phyloP scores from a whole-genome alignment of 2,329 filamentous ascomycete species.

The Stachybotrys chlorohalonatus region DNA sequence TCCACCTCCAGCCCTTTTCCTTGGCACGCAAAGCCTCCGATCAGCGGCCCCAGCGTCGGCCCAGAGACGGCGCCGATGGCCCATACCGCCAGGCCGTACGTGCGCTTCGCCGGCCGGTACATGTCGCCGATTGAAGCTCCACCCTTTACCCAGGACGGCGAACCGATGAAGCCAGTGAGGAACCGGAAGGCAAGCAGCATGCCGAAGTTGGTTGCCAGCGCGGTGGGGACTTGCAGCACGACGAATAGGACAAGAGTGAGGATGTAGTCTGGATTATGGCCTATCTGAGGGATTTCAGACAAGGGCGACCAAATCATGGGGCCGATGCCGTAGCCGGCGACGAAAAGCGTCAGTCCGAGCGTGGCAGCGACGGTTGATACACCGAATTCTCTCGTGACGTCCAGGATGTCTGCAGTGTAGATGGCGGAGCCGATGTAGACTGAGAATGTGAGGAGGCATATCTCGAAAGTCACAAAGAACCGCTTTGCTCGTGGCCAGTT shows the following conservation, averaged over 20 bases:
- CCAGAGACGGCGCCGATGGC: conserved; percentile 10
- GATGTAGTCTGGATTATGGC: conserved; percentile 49
- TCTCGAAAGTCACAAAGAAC: conserved; percentile 2
- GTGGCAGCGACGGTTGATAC: conserved; percentile 1
- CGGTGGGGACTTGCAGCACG: conserved; percentile 42
- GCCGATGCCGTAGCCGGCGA: conserved; percentile 13
- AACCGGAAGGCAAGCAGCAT: conserved; percentile 43
- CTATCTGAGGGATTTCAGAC: conserved; percentile 47
- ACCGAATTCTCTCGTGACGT: conserved; percentile 5
- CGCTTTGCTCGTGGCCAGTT: conserved; percentile 1
- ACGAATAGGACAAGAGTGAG: conserved; percentile 49
- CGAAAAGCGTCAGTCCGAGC: conserved; percentile 1
- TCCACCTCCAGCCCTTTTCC: conserved; percentile 47
- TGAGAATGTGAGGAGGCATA: not conserved
- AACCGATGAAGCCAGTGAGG: conserved; percentile 37
- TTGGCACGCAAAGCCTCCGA: conserved; percentile 53
- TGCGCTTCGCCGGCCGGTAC: not conserved
- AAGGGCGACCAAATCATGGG: conserved; percentile 49
- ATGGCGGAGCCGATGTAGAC: conserved; percentile 3
- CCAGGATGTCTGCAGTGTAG: not conserved
- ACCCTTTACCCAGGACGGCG: conserved; percentile 17
- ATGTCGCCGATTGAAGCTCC: conserved; percentile 17
- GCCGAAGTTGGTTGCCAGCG: conserved; percentile 42
- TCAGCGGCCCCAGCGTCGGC: conserved; percentile 18
- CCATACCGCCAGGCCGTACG: not conserved